A percentile compares a stretch with the other conserved stretches of the same genome.
These are phyloP conservation scores for Carex cristatella DNA, from an alignment of 176 grass and related monocot species.

Conservation along the genomic window DNA sequence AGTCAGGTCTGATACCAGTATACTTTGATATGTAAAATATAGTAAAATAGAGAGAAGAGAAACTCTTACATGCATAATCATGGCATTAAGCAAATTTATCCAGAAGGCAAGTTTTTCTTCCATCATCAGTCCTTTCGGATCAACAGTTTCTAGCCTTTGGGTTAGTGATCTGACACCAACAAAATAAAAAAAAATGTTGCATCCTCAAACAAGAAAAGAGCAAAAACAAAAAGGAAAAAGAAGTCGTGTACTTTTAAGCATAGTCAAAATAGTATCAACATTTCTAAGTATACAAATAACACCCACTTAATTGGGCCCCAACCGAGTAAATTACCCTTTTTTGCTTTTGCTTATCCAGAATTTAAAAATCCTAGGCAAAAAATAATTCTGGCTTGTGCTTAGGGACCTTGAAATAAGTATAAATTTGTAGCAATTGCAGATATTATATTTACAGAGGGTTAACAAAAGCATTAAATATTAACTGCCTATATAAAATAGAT, in stretches of 20 bases:
- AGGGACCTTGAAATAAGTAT: neutral
- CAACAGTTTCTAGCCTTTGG: conserved; percentile 54
- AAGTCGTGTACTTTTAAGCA: neutral
- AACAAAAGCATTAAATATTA: neutral
- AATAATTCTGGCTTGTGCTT: neutral
- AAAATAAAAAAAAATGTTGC: conserved; percentile 11
- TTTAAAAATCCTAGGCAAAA: too few relatives aligned
- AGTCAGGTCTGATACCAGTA: neutral
- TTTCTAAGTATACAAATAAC: neutral
- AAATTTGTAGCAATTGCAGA: neutral
- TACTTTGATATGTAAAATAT: neutral
- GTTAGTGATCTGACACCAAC: conserved; percentile 50
- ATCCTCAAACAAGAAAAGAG: neutral
- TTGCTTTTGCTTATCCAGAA: neutral
- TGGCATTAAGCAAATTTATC: conserved; percentile 93
- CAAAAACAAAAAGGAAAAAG: neutral
- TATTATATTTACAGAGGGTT: neutral
- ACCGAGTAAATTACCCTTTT: neutral
- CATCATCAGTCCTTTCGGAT: conserved; percentile 55
- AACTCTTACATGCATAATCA: conserved; percentile 95
- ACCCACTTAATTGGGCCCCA: neutral
- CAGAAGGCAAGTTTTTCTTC: conserved; percentile 93
- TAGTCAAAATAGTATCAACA: neutral
- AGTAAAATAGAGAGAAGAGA: conserved; percentile 7
- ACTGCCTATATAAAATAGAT: neutral